Base-by-base conservation (phyloP, 768 basidiomycete species). In the Boletus tylopilopsis region DNA sequence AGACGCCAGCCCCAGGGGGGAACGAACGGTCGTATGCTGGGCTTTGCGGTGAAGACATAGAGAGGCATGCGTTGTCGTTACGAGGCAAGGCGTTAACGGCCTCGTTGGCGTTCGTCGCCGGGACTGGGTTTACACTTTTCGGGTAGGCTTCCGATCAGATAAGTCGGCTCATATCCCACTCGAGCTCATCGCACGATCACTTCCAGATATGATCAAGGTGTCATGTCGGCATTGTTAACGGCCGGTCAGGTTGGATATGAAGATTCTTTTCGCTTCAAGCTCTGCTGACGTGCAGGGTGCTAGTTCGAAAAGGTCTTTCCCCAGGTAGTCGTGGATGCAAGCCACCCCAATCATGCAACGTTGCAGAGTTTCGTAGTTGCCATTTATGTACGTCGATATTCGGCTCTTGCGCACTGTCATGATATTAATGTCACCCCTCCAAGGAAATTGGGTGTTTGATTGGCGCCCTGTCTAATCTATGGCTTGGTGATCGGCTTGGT, bases 401-500 rank as follows among this genome's bases (percentile, higher is more conserved):
- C 15, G 23, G 16, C 27, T 34, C 29, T 30, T 30, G 13, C 11
- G 29, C 29, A 3, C 6, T 5, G 2, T 13, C 6, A 19, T 5
- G 30, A 8, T 12, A n/a, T 11, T 47, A 36, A 41, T 19, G 16
- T 27, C 1, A 13, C 15, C n/a, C 12, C 43, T 37, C 24, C 56
- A 84, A 84, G 78, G 81, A 84, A 71, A 71, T 84, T 21, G 84
- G 84, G 6, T 85, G 84, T 56, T 69, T 87, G 41, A 59, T 76
- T 16, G 85, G 85, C 6, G 82, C 84, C 5, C 59, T 87, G 35
- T 79, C 79, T 1, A 86, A 82, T 47, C 65, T 85, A 3, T 73
- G 79, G 77, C 61, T 84, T 21, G 73, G 83, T 7, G 84, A 87
- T 66, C 64, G 64, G 41, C 68, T 85, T 3, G 84, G 84, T 5